Evolutionary conservation across 73 alveolate genomes (phyloP).

Genomic region (Symbiodinium pilosum): DNA sequence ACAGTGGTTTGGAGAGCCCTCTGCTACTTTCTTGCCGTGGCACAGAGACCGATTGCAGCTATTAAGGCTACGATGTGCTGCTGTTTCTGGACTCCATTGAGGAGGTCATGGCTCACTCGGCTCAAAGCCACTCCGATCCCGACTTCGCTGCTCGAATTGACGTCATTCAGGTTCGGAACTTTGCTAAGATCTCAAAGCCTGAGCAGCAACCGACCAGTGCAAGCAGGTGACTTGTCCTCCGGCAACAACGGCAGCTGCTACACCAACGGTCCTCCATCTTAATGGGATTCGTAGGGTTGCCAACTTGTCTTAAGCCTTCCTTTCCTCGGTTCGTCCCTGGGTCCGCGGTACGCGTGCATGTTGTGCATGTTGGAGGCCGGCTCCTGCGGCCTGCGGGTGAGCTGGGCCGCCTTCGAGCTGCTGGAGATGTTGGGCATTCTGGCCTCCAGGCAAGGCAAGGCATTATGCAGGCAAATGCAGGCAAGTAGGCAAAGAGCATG

Average conservation of each 20-base stretch:
- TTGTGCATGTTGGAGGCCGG: conserved; percentile 56
- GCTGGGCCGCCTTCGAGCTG: conserved; percentile 93
- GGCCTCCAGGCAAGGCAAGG: conserved; percentile 30
- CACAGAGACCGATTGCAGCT: no score
- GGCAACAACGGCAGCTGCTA: conserved; percentile 34
- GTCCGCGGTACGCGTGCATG: no score
- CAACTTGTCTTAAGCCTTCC: no score
- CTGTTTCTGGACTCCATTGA: conserved; percentile 72
- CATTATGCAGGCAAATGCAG: no score
- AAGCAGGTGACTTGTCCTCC: conserved; percentile 82
- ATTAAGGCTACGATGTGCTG: conserved; percentile 80
- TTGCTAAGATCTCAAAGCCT: no score
- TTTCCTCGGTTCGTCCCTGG: no score
- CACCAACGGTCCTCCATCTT: conserved; percentile 35
- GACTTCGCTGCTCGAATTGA: conserved; percentile 81
- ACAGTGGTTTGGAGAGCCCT: no score
- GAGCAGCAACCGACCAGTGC: no score
- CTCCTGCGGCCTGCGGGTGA: conserved; percentile 72
- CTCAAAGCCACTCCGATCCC: conserved; percentile 65
- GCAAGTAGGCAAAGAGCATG: not conserved
- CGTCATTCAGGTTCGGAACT: conserved; percentile 14
- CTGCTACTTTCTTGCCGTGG: no score
- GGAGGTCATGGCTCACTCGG: conserved; percentile 67
- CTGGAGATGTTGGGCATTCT: conserved; percentile 83
- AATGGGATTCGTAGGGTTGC: no score